These are phyloP conservation scores for Paecilomyces fulvus DNA, from an alignment of 2,329 filamentous ascomycete species.

Conservation along the genomic window DNA sequence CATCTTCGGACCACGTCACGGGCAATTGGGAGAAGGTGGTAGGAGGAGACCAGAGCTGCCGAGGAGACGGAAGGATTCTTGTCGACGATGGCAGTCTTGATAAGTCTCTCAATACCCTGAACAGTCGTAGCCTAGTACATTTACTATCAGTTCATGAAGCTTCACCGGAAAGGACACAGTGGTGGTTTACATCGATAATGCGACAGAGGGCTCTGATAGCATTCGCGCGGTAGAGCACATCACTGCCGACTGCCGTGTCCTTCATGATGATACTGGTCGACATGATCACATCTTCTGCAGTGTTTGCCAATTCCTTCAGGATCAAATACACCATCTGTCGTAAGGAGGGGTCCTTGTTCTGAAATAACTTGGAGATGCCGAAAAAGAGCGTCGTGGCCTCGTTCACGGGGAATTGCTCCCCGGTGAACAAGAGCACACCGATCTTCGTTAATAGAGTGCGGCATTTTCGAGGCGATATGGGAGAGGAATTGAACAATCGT, in stretches of 20 bases:
- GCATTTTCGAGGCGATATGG: conserved; percentile 94
- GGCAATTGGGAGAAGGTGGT: conserved; percentile 93
- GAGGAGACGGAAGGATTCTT: conserved; percentile 97
- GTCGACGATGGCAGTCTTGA: conserved; percentile 99
- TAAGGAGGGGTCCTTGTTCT: conserved; percentile 96
- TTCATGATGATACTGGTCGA: conserved; percentile 99
- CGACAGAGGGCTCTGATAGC: conserved; percentile 91
- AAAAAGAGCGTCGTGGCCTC: conserved; percentile 98
- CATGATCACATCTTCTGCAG: conserved; percentile 98
- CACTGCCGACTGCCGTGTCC: conserved; percentile 90
- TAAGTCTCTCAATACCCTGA: conserved; percentile 93
- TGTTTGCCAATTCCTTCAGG: conserved; percentile 93
- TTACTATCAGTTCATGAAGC: conserved; percentile 9
- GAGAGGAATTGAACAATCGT: conserved; percentile 94
- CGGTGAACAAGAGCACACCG: conserved; percentile 88
- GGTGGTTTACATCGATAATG: conserved; percentile 75
- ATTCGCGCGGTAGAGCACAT: conserved; percentile 89
- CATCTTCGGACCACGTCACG: conserved; percentile 92
- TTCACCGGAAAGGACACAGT: background rate
- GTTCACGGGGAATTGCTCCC: conserved; percentile 92
- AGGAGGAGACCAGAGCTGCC: conserved; percentile 90
- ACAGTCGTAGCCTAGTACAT: conserved; percentile 73
- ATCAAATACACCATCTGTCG: conserved; percentile 98
- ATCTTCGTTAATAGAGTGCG: conserved; percentile 97
- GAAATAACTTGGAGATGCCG: conserved; percentile 97